phyloP scores from a whole-genome alignment of 345 rosid genomes.

The Corchorus capsularis region DNA sequence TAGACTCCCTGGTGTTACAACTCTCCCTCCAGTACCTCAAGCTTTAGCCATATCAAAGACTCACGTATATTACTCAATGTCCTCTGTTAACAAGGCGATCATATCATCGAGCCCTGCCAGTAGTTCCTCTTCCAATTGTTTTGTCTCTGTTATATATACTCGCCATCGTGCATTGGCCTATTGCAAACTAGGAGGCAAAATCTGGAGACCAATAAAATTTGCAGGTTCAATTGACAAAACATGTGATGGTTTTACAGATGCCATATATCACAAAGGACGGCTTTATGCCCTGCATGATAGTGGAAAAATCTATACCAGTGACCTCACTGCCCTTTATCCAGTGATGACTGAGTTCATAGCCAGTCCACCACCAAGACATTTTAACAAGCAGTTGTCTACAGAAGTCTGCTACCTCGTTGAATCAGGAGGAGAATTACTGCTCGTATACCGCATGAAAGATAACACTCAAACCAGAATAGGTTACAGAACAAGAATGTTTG shows the following conservation, averaged over 20 bases:
- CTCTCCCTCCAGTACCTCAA: background rate
- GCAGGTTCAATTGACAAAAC: background rate
- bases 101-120: background rate
- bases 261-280: background rate
- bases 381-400: background rate
- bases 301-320: background rate
- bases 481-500: background rate
- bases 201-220: background rate
- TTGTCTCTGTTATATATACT: slow-evolving; percentile 5
- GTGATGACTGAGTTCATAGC: background rate
- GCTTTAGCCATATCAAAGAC: background rate
- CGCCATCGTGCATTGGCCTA: background rate
- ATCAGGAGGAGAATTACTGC: background rate
- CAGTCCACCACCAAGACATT: background rate
- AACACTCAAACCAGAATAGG: background rate
- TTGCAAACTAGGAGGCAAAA: background rate
- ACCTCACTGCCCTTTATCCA: background rate
- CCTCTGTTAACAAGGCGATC: background rate
- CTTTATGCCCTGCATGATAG: background rate
- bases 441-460: background rate
- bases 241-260: background rate
- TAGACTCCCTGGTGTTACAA: background rate
- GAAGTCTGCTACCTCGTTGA: background rate
- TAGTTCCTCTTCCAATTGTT: background rate
- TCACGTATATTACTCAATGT: background rate